Percentiles rank a stretch among this genome's conserved stretches.
Evolutionary conservation across 2,329 filamentous ascomycete species (phyloP).

Genomic region (Alternaria triticimaculans): DNA sequence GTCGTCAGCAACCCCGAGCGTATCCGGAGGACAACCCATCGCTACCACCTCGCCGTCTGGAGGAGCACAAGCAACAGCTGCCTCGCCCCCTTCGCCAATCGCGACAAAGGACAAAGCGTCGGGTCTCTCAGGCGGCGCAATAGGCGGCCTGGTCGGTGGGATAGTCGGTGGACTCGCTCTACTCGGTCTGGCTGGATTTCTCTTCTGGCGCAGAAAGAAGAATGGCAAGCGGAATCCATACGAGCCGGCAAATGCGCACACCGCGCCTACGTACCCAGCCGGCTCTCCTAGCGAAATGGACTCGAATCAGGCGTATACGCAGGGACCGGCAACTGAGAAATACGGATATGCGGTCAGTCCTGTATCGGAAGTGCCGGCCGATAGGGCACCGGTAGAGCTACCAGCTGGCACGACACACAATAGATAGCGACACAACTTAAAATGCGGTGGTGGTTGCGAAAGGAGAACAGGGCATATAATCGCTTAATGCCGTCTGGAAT

Average conservation of each 20-base stretch:
- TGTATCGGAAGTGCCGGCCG: background rate
- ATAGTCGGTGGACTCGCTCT: slow-evolving; percentile 22
- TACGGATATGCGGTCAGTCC: background rate
- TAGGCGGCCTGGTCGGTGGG: slow-evolving; percentile 32
- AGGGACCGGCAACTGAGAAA: background rate
- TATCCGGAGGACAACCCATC: background rate
- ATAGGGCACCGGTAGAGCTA: background rate
- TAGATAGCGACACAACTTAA: background rate
- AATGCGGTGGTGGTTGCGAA: background rate
- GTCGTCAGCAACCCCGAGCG: background rate
- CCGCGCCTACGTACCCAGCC: background rate
- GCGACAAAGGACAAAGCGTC: background rate
- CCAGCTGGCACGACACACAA: background rate
- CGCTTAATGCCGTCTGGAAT: background rate
- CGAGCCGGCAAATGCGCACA: background rate
- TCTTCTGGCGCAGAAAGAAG: slow-evolving; percentile 15
- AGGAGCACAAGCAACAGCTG: background rate
- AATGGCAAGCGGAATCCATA: background rate
- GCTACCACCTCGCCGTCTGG: background rate
- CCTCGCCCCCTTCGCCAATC: background rate
- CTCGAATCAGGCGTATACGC: background rate
- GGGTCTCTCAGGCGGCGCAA: slow-evolving; percentile 21
- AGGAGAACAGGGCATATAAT: background rate
- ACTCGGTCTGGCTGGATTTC: slow-evolving; percentile 19
- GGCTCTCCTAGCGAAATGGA: background rate